Evolutionary conservation across 169 alveolate genomes (phyloP).

Genomic region (Miamiensis avidus): DNA sequence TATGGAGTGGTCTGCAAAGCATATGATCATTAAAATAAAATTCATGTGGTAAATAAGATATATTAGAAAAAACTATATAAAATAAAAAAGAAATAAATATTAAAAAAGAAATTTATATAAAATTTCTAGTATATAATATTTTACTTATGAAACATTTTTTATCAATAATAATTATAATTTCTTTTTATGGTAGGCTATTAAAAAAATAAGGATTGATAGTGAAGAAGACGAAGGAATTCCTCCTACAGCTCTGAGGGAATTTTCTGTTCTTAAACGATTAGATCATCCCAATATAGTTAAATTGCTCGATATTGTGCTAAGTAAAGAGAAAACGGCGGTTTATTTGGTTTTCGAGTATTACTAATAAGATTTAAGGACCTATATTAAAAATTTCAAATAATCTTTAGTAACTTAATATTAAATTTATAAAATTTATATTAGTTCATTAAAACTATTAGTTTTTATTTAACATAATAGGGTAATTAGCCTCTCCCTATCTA

Average conservation of each 20-base stretch:
- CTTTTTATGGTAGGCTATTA: conserved; percentile 42
- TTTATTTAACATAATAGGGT: conserved; percentile 4
- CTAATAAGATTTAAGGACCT: conserved; percentile 26
- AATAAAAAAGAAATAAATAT: no score
- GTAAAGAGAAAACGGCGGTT: conserved; percentile 58
- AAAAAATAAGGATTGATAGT: conserved; percentile 73
- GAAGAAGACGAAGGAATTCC: conserved; percentile 85
- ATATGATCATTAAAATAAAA: conserved; percentile 38
- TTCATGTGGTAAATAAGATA: conserved; percentile 88
- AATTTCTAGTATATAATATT: no score
- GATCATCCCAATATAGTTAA: conserved; percentile 76
- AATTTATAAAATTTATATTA: no score
- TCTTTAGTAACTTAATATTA: conserved; percentile 16
- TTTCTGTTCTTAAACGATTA: conserved; percentile 67
- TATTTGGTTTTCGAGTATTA: conserved; percentile 76
- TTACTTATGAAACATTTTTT: no score
- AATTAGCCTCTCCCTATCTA: not conserved
- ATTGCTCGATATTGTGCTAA: conserved; percentile 64
- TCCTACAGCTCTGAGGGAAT: conserved; percentile 84
- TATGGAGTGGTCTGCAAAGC: conserved; percentile 74
- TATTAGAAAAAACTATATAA: not conserved
- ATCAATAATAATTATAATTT: no score
- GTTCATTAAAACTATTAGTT: no score
- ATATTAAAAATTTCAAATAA: conserved; percentile 18
- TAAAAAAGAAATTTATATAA: no score